Evolutionary conservation across 257 asterid species (phyloP).

Genomic region (Solanum pinnatisectum): DNA sequence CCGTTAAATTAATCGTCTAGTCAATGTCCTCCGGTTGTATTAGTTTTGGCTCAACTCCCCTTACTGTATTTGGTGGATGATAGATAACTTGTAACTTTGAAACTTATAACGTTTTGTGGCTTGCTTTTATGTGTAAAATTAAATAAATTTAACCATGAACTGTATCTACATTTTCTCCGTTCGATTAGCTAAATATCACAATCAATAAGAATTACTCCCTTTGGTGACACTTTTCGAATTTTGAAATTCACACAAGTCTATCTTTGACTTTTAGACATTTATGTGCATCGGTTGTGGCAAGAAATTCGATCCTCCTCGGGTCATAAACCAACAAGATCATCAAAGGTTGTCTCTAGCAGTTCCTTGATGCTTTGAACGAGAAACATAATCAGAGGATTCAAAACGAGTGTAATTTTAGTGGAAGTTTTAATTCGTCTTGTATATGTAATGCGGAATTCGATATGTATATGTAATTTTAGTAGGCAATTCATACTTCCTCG

Average conservation of each 20-base stretch:
- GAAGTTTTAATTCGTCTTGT: too few species aligned
- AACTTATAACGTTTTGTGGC: constrained; percentile 5
- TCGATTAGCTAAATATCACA: not conserved
- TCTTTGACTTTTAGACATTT: too few species aligned
- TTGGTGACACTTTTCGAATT: accelerated
- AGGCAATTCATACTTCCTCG: too few species aligned
- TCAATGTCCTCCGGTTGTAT: constrained; percentile 14
- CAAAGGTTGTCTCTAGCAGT: not conserved
- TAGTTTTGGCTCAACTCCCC: constrained; percentile 21
- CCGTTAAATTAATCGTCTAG: constrained; percentile 18
- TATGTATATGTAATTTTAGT: too few species aligned
- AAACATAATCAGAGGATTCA: not conserved
- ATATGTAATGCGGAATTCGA: too few species aligned
- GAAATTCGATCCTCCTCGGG: not conserved
- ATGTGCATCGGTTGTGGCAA: constrained; percentile 3
- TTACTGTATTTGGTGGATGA: constrained; percentile 32
- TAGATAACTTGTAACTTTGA: constrained; percentile 1
- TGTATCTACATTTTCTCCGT: not conserved
- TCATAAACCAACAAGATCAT: not conserved
- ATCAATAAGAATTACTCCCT: too few species aligned
- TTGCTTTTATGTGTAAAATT: constrained; percentile 22
- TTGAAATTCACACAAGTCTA: too few species aligned
- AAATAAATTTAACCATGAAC: constrained; percentile 3
- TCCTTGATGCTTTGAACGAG: not conserved
- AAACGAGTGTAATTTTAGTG: not conserved